Conservation (phyloP, 2,329 filamentous ascomycete genomes). For the Pseudonectria buxi region DNA sequence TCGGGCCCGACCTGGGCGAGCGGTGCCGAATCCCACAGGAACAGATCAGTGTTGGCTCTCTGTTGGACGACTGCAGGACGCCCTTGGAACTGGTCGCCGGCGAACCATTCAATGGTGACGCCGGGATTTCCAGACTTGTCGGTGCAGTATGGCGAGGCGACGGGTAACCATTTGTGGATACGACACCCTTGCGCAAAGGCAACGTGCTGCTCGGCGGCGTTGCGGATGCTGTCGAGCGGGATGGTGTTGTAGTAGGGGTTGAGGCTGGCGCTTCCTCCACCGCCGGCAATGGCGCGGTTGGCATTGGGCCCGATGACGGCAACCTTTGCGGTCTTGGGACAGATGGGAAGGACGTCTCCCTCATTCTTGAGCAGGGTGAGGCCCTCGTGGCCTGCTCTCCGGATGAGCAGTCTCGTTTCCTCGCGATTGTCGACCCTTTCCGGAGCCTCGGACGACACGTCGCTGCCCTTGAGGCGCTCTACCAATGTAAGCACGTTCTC, state of each 20-base stretch:
- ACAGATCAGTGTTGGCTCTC: conserved; percentile 58
- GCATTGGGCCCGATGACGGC: conserved; percentile 63
- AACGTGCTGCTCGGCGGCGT: conserved; percentile 47
- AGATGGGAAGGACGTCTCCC: conserved; percentile 50
- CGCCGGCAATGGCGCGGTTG: conserved; percentile 59
- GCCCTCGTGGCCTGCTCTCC: conserved; percentile 54
- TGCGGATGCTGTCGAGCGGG: conserved; percentile 53
- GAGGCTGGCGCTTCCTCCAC: conserved; percentile 60
- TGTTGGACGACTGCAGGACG: conserved; percentile 50
- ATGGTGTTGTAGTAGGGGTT: conserved; percentile 64
- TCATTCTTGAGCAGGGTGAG: conserved; percentile 60
- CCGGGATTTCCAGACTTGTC: conserved; percentile 47
- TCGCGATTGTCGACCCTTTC: conserved; percentile 51
- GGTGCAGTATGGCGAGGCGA: conserved; percentile 20
- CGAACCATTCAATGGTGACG: conserved; percentile 58
- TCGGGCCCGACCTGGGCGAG: conserved; percentile 51
- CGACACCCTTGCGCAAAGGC: conserved; percentile 40
- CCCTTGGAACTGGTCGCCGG: conserved; percentile 56
- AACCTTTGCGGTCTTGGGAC: conserved; percentile 47
- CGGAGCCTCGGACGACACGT: conserved; percentile 49
- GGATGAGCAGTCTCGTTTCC: conserved; percentile 54
- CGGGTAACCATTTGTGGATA: conserved; percentile 23
- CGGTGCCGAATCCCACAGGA: conserved; percentile 64
- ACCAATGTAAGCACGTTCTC: conserved; percentile 55
- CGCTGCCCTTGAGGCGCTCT: conserved; percentile 53